Evolutionary conservation across 495 filamentous ascomycete genomes (phyloP).

Genomic region (Aspergillus egyptiacus): DNA sequence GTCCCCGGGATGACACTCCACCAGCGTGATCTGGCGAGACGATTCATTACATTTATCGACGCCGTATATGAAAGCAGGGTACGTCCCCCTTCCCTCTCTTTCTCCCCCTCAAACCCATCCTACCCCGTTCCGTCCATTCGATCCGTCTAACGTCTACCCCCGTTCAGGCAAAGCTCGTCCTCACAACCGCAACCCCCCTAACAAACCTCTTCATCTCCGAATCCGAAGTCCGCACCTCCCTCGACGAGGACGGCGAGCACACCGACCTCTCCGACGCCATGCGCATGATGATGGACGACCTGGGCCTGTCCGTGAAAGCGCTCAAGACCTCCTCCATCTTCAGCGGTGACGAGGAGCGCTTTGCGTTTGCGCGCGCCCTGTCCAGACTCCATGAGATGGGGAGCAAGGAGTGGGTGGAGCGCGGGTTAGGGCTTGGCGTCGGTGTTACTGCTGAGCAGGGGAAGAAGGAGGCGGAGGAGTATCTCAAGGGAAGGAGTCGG

Average conservation of each 20-base stretch:
- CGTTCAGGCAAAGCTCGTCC: constrained; percentile 90
- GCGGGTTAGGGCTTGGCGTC: constrained; percentile 65
- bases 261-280: constrained; percentile 71
- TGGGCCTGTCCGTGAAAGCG: constrained; percentile 78
- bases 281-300: constrained; percentile 88
- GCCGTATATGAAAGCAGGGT: constrained; percentile 79
- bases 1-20: constrained; percentile 85
- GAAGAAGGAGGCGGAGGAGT: constrained; percentile 56
- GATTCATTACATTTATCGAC: constrained; percentile 97
- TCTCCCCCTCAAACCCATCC: neutral
- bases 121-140: too few relatives aligned
- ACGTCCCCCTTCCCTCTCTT: constrained; percentile 11
- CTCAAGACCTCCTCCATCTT: constrained; percentile 85
- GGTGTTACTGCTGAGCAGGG: constrained; percentile 51
- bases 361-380: constrained; percentile 88
- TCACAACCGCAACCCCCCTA: constrained; percentile 81
- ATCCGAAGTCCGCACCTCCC: constrained; percentile 55
- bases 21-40: constrained; percentile 79
- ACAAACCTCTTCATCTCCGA: constrained; percentile 83
- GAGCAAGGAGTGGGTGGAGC: constrained; percentile 88
- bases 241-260: constrained; percentile 36
- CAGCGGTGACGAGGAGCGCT: constrained; percentile 91
- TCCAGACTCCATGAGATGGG: constrained; percentile 88
- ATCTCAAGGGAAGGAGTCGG: constrained; percentile 57
- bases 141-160: too few relatives aligned